These are phyloP conservation scores for Suillus variegatus DNA, from an alignment of 768 basidiomycete species.

Conservation along the genomic window DNA sequence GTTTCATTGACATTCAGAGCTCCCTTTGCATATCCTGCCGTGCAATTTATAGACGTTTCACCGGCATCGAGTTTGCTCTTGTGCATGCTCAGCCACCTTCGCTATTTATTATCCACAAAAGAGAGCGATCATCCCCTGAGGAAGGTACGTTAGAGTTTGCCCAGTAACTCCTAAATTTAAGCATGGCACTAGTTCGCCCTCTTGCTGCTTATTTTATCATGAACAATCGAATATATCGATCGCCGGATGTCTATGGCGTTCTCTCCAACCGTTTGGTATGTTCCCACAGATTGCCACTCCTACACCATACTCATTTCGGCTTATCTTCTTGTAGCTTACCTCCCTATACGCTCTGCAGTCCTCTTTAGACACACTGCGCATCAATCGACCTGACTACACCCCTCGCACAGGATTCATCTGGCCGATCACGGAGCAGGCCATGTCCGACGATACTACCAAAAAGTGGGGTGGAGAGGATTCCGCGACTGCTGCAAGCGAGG, in stretches of 20 bases:
- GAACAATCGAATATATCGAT: slow-evolving; percentile 87
- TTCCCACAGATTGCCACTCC: slow-evolving; percentile 9
- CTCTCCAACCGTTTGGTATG: slow-evolving; percentile 80
- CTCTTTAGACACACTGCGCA: slow-evolving; percentile 73
- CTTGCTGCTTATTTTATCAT: slow-evolving; percentile 86
- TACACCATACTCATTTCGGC: slow-evolving; percentile 18
- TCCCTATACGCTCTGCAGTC: slow-evolving; percentile 71
- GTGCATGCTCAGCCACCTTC: slow-evolving; percentile 79
- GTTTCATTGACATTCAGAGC: slow-evolving; percentile 24
- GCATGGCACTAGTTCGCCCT: slow-evolving; percentile 56
- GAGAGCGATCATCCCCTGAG: slow-evolving; percentile 79
- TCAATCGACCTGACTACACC: slow-evolving; percentile 78
- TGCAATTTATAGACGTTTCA: slow-evolving; percentile 64
- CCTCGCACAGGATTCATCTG: slow-evolving; percentile 83
- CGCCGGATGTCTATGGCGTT: slow-evolving; percentile 82
- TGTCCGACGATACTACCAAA: slow-evolving; percentile 43
- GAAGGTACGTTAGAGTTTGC: slow-evolving; percentile 56
- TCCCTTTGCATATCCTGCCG: slow-evolving; percentile 7
- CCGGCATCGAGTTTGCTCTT: slow-evolving; percentile 84
- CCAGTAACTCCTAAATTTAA: slow-evolving; percentile 7
- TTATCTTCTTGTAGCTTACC: slow-evolving; percentile 49
- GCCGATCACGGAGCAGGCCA: slow-evolving; percentile 69
- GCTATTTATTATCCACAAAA: slow-evolving; percentile 88
- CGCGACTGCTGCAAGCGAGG: slow-evolving; percentile 21
- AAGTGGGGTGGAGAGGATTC: slow-evolving; percentile 37